These are phyloP conservation scores for Oenanthe javanica DNA, from an alignment of 140 eudicot species.

Conservation along the genomic window DNA sequence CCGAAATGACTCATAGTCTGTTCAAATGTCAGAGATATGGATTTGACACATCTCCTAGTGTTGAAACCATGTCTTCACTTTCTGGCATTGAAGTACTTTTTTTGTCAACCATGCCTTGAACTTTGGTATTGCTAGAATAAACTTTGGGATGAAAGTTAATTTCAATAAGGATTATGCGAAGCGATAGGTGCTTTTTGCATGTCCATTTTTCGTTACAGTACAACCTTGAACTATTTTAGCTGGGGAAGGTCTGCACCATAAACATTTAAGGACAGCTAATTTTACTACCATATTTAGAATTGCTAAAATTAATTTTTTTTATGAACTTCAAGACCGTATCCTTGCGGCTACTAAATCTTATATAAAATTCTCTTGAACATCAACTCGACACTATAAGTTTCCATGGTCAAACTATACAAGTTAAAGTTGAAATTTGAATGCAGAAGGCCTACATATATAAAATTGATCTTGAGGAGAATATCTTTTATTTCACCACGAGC, in stretches of 20 bases:
- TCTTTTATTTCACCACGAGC: neutral
- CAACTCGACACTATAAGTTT: neutral
- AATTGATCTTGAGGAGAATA: neutral
- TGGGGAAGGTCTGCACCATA: neutral
- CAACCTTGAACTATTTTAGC: neutral
- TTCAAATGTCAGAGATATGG: neutral
- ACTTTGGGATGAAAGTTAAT: neutral
- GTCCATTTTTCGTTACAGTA: neutral
- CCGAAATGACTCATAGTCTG: slow-evolving; percentile 18
- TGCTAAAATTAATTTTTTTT: neutral
- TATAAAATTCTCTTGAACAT: neutral
- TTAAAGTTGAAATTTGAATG: neutral
- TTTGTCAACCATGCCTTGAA: neutral
- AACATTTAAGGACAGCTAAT: neutral
- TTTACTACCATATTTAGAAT: neutral
- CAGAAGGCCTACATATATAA: neutral
- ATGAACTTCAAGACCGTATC: neutral
- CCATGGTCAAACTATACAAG: neutral
- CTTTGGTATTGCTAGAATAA: neutral
- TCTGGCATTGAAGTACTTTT: neutral
- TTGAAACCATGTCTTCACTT: neutral
- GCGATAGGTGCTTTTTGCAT: neutral
- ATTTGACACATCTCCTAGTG: neutral
- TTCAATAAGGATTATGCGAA: neutral
- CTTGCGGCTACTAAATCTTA: neutral